Base-by-base conservation (phyloP, 176 grass and related monocot species). In the Alloteropsis semialata region DNA sequence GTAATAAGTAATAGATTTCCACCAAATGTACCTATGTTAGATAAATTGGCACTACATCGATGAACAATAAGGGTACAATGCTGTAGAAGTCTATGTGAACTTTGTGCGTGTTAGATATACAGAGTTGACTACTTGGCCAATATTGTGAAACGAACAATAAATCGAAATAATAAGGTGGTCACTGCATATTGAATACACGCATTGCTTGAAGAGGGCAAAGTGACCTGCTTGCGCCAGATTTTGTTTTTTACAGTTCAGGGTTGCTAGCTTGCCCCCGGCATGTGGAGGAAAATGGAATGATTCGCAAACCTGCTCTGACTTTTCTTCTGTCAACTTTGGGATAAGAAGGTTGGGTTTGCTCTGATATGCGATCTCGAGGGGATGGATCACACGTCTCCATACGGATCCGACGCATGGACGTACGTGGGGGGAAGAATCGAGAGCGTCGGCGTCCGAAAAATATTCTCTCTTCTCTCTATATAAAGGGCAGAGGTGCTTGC, bases 381-480 rank as follows among this genome's bases (percentile, higher is more conserved):
- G 44, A 82, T 72, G 74, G 64, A 85, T 81, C 72, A 32, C 72
- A 69, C 57, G 72, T 65, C 88, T 57, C 18, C 36, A 72, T 29
- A 37, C 65, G 45, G 65, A 73, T 90, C 78, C 38, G 56, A 34
- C 28, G 17, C 48, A 78, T 74, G 79, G 65, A 67, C 66, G 55
- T 30, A 80, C 64, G 82, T 72, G 78, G 79, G 72, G 66, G 65
- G 48, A 43, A 39, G 66, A 87, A 83, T 87, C 88, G 18, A n/a
- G 50, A 46, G 79, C 79, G 84, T 83, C 84, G 74, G 74, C 65
- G 81, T 65, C 74, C 54, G 50, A 74, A 80, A 30, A 3, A 39
- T 68, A 64, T 64, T 64, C 61, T 74, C 16, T 74, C 5, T 65
- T 74, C 9, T 39, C 44, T 16, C 8, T 34, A 44, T 3, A 74